phyloP scores from a whole-genome alignment of 352 stramenopile genomes.

The Phytopythium chamaehyphon region DNA sequence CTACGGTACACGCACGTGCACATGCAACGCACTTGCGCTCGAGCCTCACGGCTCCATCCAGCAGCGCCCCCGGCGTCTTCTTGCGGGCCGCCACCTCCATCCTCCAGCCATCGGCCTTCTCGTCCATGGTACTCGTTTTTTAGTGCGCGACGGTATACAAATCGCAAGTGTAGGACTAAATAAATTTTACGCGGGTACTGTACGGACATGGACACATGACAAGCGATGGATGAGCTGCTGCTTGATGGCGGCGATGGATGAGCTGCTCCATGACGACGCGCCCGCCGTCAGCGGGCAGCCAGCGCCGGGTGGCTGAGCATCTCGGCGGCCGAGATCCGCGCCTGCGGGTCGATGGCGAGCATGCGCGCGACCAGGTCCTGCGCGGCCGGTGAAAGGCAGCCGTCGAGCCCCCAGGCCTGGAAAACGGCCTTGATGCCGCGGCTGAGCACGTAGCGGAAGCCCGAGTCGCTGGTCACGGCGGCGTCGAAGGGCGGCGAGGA shows the following conservation, averaged over 20 bases:
- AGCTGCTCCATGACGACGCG: too few relatives aligned
- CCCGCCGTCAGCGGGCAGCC: neutral
- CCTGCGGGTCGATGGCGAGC: constrained; percentile 48
- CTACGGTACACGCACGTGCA: neutral
- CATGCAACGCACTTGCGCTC: constrained; percentile 20
- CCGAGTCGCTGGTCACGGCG: constrained; percentile 73
- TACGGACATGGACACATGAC: too few relatives aligned
- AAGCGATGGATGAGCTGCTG: too few relatives aligned
- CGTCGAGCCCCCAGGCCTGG: constrained; percentile 46
- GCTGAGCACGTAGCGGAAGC: constrained; percentile 86
- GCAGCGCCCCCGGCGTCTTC: constrained; percentile 21
- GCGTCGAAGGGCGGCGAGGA: constrained; percentile 91
- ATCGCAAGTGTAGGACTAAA: too few relatives aligned
- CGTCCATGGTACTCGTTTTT: too few relatives aligned
- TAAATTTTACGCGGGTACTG: too few relatives aligned
- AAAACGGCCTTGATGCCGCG: constrained; percentile 73
- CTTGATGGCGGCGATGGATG: too few relatives aligned
- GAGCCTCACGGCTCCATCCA: constrained; percentile 21
- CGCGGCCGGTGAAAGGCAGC: constrained; percentile 38
- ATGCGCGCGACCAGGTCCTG: constrained; percentile 78
- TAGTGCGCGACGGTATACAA: too few relatives aligned
- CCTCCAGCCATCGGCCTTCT: constrained; percentile 5
- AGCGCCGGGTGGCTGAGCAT: constrained; percentile 66
- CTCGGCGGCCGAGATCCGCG: constrained; percentile 57
- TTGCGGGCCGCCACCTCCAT: constrained; percentile 23